Evolutionary conservation across 257 asterid species (phyloP).

Genomic region (Solanum piurae): DNA sequence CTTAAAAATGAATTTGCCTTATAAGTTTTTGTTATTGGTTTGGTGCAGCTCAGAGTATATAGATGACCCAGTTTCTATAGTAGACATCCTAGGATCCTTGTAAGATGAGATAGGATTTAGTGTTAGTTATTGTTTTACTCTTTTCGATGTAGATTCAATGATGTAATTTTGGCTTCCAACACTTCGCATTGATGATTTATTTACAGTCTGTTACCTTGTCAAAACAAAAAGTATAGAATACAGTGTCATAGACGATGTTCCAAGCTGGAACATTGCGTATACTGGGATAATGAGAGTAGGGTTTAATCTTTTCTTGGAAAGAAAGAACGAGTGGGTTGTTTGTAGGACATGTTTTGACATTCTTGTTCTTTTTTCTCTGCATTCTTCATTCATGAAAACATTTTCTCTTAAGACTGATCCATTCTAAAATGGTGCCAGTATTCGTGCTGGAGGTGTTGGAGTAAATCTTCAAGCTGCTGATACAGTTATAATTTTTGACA

Average conservation of each 20-base stretch:
- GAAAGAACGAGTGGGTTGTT: not conserved
- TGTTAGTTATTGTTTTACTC: not conserved
- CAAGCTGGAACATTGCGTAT: not conserved
- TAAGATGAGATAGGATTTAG: not conserved
- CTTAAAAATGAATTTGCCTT: not conserved
- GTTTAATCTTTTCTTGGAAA: not conserved
- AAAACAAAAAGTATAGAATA: not conserved
- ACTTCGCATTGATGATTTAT: not conserved
- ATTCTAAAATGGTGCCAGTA: constrained; percentile 34
- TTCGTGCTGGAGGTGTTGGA: constrained; percentile 99
- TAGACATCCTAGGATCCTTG: not conserved
- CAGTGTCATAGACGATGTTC: not conserved
- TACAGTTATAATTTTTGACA: constrained; percentile 95
- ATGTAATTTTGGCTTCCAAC: not conserved
- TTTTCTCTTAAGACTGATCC: constrained; percentile 3
- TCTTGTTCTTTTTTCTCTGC: not conserved
- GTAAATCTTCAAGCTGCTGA: constrained; percentile 99
- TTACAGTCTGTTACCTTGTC: not conserved
- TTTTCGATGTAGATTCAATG: not conserved
- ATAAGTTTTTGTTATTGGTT: not conserved
- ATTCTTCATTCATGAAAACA: not conserved
- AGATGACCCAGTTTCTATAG: not conserved
- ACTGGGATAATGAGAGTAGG: not conserved
- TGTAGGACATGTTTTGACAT: not conserved
- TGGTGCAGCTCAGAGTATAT: not conserved